Evolutionary conservation across 305 asterid species (phyloP), one percentile per base, ranked within the genome.

Genomic region (Solanum chacoense): DNA sequence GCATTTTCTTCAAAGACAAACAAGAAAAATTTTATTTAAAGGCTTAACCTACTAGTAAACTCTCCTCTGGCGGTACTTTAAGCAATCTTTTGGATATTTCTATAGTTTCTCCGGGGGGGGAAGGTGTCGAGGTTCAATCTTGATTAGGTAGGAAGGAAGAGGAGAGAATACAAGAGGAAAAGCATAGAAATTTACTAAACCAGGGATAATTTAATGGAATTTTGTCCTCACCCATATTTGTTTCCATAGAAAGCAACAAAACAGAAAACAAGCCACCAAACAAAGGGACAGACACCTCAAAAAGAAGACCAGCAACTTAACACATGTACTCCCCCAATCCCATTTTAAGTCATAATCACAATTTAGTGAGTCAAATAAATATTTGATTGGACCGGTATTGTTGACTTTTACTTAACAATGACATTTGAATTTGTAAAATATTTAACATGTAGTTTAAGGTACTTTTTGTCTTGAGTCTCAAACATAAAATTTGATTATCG

Each of bases 1-100:
- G 94, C 93, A 90, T 94, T 94, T 84, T 91, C 96, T 95, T 42
- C 31, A 80, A 75, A 89, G 74, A 69, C 37, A 79, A 22, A 81
- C 42, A 55, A 34, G 87, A 71, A 74, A 24, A 37, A n/a, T n/a
- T 32, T 45, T 22, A 59, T 26, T n/a, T 13, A 31, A 79, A 88
- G 34, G 35, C 50, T 24, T 38, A 78, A 78, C 12, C 85, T 37
- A 78, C 59, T n/a, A n/a, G 32, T 37, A 24, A 76, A 38, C 55
- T 20, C 85, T 80, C 67, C 85, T 81, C 37, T 42, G 38, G 69
- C 13, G 20, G 71, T 81, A 81, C 71, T 4, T 13, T 16, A 13
- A 42, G 22, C 71, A 28, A 42, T 42, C 71, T 42, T 28, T 80
- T 28, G 26, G 65, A 28, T 28, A 42, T 42, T 79, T 40, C 38